Conservation (phyloP, 495 filamentous ascomycete genomes). For the Penicillium arizonense region DNA sequence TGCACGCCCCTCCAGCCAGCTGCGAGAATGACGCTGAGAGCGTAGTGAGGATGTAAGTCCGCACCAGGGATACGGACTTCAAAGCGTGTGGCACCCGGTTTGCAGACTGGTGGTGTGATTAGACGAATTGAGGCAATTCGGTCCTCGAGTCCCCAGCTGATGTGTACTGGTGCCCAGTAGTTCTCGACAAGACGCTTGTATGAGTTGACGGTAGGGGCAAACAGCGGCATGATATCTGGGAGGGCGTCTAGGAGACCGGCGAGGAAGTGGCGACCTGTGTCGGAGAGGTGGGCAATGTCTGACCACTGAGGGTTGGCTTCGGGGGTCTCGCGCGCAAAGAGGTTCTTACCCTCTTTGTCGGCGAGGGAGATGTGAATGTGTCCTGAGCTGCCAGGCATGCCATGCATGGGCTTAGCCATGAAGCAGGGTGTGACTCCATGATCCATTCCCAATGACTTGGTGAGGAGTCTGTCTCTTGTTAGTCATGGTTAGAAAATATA, state of each 20-base stretch:
- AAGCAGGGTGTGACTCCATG: conserved; percentile 91
- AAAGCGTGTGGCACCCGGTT: conserved; percentile 76
- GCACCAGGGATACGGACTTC: conserved; percentile 87
- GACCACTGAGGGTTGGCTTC: conserved; percentile 65
- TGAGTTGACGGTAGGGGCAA: conserved; percentile 89
- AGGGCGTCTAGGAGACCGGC: conserved; percentile 82
- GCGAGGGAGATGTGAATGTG: conserved; percentile 84
- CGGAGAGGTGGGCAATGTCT: conserved; percentile 73
- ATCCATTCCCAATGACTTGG: conserved; percentile 75
- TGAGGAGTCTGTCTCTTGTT: conserved; percentile 54
- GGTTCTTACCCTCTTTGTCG: conserved; percentile 62
- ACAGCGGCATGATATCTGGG: conserved; percentile 87
- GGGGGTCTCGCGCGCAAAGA: conserved; percentile 66
- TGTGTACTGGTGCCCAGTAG: conserved; percentile 94
- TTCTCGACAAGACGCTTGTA: conserved; percentile 97
- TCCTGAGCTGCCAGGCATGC: conserved; percentile 83
- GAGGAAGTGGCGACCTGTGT: conserved; percentile 82
- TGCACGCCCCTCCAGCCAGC: conserved; percentile 83
- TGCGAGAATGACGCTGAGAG: conserved; percentile 75
- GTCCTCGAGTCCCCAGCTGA: conserved; percentile 92
- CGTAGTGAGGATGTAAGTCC: conserved; percentile 81
- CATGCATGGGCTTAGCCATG: conserved; percentile 91
- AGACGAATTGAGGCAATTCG: conserved; percentile 83
- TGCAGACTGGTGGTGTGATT: conserved; percentile 76
- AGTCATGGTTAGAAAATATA: neutral